Conservation (phyloP, 202 grass and related monocot species). For the Saccharum hybrid region DNA sequence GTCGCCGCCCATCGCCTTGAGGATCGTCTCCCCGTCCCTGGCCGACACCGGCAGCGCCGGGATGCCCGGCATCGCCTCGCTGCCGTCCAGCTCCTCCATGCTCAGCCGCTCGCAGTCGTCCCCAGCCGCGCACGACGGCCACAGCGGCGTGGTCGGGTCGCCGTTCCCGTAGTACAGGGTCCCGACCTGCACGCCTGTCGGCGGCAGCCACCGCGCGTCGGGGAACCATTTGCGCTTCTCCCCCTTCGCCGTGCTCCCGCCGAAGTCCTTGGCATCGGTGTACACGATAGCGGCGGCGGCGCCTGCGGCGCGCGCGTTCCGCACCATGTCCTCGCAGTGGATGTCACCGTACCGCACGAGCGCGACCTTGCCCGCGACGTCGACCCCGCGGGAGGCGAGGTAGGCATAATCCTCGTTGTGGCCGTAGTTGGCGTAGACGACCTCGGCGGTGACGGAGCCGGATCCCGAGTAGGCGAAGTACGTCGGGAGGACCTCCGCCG, state of each 20-base stretch:
- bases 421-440: slow-evolving; percentile 80
- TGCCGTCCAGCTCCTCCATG: slow-evolving; percentile 49
- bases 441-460: slow-evolving; percentile 64
- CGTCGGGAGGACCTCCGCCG: slow-evolving; percentile 62
- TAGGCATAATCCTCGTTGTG: slow-evolving; percentile 59
- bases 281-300: slow-evolving; percentile 60
- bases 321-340: slow-evolving; percentile 75
- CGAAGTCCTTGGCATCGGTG: slow-evolving; percentile 73
- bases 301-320: slow-evolving; percentile 61
- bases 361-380: slow-evolving; percentile 60
- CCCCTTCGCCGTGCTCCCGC: slow-evolving; percentile 35
- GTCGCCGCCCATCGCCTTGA: slow-evolving; percentile 51
- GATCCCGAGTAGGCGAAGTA: slow-evolving; percentile 75
- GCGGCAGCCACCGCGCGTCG: slow-evolving; percentile 62
- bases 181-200: slow-evolving; percentile 67
- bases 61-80: slow-evolving; percentile 61
- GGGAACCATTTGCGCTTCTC: slow-evolving; percentile 51
- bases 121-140: slow-evolving; percentile 52
- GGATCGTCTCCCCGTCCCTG: slow-evolving; percentile 66
- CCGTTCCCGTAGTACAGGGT: slow-evolving; percentile 58
- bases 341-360: slow-evolving; percentile 67
- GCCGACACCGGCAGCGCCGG: slow-evolving; percentile 70
- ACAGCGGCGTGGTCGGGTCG: slow-evolving; percentile 75
- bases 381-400: slow-evolving; percentile 56
- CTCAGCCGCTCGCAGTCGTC: slow-evolving; percentile 63